Conservation (phyloP, 2,329 filamentous ascomycete genomes). For the Sclerotinia glacialis region DNA sequence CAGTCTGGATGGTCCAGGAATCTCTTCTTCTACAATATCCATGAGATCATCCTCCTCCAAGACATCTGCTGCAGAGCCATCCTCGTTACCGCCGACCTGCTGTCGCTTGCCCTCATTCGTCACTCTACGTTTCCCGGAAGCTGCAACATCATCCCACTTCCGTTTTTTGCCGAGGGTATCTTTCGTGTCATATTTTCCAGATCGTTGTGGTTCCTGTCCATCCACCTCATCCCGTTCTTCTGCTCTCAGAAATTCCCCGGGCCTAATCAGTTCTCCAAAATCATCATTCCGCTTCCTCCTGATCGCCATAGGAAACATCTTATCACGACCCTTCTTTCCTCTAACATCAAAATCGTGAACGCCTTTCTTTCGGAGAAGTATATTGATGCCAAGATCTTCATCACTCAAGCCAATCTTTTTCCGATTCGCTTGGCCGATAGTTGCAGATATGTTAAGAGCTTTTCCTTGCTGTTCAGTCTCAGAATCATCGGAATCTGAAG, state of each 20-base stretch:
- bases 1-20: slow-evolving; percentile 71
- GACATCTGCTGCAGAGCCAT: slow-evolving; percentile 44
- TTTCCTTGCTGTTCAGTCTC: slow-evolving; percentile 89
- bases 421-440: slow-evolving; percentile 76
- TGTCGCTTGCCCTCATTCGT: slow-evolving; percentile 57
- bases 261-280: slow-evolving; percentile 89
- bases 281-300: slow-evolving; percentile 80
- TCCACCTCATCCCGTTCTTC: slow-evolving; percentile 83
- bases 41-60: slow-evolving; percentile 57
- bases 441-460: slow-evolving; percentile 82
- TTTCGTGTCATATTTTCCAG: slow-evolving; percentile 50
- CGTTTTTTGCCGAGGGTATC: slow-evolving; percentile 83
- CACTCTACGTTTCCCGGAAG: slow-evolving; percentile 42
- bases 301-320: slow-evolving; percentile 84
- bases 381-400: slow-evolving; percentile 86
- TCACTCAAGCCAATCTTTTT: slow-evolving; percentile 86
- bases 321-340: slow-evolving; percentile 86
- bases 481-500: slow-evolving; percentile 81
- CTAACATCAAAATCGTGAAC: slow-evolving; percentile 93
- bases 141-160: slow-evolving; percentile 77
- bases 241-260: slow-evolving; percentile 88
- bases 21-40: slow-evolving; percentile 53
- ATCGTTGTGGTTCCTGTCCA: slow-evolving; percentile 57
- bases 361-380: slow-evolving; percentile 82
- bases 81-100: slow-evolving; percentile 43